Evolutionary conservation across 2,329 filamentous ascomycete species (phyloP).

Genomic region (Bipolaris gigantea): DNA sequence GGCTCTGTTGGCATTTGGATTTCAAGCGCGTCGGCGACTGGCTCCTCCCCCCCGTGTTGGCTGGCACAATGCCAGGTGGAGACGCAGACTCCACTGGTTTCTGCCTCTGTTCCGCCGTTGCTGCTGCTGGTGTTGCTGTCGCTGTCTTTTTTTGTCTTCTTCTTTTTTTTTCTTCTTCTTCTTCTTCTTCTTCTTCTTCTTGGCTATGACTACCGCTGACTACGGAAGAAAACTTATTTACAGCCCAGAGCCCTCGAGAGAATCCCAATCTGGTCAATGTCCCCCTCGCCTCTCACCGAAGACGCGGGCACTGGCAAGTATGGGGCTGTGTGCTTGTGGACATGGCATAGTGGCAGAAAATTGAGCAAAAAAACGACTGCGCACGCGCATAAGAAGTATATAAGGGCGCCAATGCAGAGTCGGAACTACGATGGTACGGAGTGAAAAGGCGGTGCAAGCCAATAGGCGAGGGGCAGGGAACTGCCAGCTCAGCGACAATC

Average conservation of each 20-base stretch:
- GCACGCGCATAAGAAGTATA: slow-evolving; percentile 43
- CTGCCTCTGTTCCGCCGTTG: slow-evolving; percentile 19
- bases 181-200: slow-evolving; percentile 40
- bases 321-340: slow-evolving; percentile 39
- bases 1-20: slow-evolving; percentile 20
- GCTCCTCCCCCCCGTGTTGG: slow-evolving; percentile 30
- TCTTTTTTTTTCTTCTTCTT: slow-evolving; percentile 40
- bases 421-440: slow-evolving; percentile 35
- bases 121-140: neutral
- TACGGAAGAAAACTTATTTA: slow-evolving; percentile 28
- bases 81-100: slow-evolving; percentile 34
- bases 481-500: slow-evolving; percentile 36
- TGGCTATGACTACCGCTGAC: slow-evolving; percentile 31
- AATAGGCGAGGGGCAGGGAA: slow-evolving; percentile 36
- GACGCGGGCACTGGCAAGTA: slow-evolving; percentile 21
- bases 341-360: slow-evolving; percentile 43
- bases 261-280: slow-evolving; percentile 23
- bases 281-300: slow-evolving; percentile 30
- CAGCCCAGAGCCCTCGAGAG: slow-evolving; percentile 6
- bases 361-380: slow-evolving; percentile 30
- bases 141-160: slow-evolving; percentile 37
- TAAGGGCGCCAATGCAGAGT: slow-evolving; percentile 33
- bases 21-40: slow-evolving; percentile 21
- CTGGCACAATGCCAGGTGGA: slow-evolving; percentile 31
- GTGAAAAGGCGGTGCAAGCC: slow-evolving; percentile 29